Conservation (phyloP, 2,329 filamentous ascomycete species). For the Cryphonectria japonica region DNA sequence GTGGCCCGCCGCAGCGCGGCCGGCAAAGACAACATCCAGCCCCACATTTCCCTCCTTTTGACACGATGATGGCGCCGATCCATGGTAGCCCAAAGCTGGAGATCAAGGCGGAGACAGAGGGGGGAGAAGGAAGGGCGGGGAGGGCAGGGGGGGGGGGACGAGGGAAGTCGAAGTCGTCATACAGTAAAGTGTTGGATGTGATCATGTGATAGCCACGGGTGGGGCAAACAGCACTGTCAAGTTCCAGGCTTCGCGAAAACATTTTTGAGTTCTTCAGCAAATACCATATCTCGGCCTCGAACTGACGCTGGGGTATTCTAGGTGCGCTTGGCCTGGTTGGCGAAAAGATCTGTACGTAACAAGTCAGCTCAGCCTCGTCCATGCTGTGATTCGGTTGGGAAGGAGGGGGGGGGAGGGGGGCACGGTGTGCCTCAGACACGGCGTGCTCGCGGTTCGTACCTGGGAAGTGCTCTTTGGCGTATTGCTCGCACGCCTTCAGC, state of each 20-base stretch:
- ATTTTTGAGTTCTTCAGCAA: neutral
- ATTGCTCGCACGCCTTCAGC: conserved; percentile 82
- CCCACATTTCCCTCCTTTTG: neutral
- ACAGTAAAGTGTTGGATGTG: neutral
- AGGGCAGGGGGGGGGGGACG: neutral
- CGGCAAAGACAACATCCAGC: neutral
- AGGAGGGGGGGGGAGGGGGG: neutral
- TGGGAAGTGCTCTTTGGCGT: conserved; percentile 92
- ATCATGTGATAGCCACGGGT: neutral
- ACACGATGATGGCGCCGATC: neutral
- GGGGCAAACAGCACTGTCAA: neutral
- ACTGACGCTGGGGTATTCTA: neutral
- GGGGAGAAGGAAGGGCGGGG: neutral
- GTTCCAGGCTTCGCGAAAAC: neutral
- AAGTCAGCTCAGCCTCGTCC: conserved; percentile 1
- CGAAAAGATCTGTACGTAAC: conserved; percentile 43
- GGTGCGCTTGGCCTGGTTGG: conserved; percentile 21
- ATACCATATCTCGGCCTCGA: neutral
- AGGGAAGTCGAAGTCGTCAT: neutral
- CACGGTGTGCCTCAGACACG: neutral
- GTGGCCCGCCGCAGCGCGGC: neutral
- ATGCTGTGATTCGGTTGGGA: neutral
- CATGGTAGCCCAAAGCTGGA: neutral
- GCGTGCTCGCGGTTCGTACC: conserved; percentile 37
- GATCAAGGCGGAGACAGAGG: neutral